Evolutionary conservation across 768 basidiomycete species (phyloP).

Genomic region (Leucogyrophana mollusca): DNA sequence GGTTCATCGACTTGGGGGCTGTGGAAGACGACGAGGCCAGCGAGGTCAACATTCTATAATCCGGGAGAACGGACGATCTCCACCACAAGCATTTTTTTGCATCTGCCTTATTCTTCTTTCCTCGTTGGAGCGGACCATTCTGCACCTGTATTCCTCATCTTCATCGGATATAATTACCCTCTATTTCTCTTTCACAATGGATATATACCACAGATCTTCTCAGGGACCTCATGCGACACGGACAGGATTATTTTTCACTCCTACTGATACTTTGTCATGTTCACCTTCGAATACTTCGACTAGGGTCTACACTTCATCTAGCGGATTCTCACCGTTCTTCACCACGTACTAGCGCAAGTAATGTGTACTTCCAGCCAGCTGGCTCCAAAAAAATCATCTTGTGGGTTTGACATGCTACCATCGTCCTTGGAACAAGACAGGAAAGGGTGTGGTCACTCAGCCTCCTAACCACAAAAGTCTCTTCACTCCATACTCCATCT

Average conservation of each 20-base stretch:
- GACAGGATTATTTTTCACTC: constrained; percentile 1
- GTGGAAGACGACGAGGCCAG: constrained; percentile 18
- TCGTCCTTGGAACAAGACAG: too few species aligned
- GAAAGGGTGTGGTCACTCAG: too few species aligned
- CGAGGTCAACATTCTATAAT: constrained; percentile 31
- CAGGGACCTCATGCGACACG: constrained; percentile 1
- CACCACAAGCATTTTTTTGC: background rate
- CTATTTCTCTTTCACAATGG: constrained; percentile 17
- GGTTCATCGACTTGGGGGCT: constrained; percentile 69
- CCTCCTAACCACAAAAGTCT: constrained; percentile 85
- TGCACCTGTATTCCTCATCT: constrained; percentile 14
- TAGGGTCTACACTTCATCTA: too few species aligned
- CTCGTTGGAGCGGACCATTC: constrained; percentile 10
- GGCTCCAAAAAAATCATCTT: too few species aligned
- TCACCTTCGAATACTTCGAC: too few species aligned
- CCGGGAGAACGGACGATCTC: constrained; percentile 13
- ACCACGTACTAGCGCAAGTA: too few species aligned
- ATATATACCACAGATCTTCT: constrained; percentile 20
- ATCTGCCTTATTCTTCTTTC: constrained; percentile 14
- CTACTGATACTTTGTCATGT: background rate
- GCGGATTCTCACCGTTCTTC: too few species aligned
- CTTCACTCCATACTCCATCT: constrained; percentile 94
- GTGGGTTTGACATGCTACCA: too few species aligned
- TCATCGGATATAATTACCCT: constrained; percentile 12
- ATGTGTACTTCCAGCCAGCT: too few species aligned